Conservation (phyloP, 495 filamentous ascomycete species). For the Podospora australis region DNA sequence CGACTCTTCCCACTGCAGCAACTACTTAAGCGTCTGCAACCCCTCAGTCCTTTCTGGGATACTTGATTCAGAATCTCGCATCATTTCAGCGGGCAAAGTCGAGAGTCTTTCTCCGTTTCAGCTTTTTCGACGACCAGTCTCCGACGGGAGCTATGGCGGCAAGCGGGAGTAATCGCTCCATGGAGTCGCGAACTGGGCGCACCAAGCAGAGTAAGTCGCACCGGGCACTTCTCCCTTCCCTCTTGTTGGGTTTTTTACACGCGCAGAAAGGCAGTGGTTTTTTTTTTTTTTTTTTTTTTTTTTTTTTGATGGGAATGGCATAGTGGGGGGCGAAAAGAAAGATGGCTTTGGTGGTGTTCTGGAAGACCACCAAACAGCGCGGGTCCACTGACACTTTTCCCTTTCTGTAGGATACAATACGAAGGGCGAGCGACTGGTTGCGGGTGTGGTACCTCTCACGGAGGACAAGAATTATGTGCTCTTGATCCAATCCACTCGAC, state of each 20-base stretch:
- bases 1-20: background rate
- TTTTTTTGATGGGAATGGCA: no score
- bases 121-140: background rate
- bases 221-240: background rate
- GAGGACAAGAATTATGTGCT: constrained; percentile 67
- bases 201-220: constrained; percentile 72
- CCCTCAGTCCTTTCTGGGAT: no score
- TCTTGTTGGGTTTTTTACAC: background rate
- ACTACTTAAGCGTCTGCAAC: background rate
- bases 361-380: constrained; percentile 1
- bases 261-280: background rate
- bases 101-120: no score
- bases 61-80: no score
- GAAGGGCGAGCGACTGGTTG: constrained; percentile 89
- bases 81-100: no score
- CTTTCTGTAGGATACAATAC: constrained; percentile 70
- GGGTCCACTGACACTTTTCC: constrained; percentile 31
- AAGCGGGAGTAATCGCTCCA: constrained; percentile 49
- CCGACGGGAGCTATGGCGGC: constrained; percentile 41
- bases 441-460: constrained; percentile 79
- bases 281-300: no score
- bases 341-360: background rate
- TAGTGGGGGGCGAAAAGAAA: background rate
- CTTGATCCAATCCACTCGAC: constrained; percentile 84
- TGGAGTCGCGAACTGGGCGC: constrained; percentile 72